phyloP scores from a whole-genome alignment of 768 basidiomycete species.

The Macrolepiota fuliginosa region DNA sequence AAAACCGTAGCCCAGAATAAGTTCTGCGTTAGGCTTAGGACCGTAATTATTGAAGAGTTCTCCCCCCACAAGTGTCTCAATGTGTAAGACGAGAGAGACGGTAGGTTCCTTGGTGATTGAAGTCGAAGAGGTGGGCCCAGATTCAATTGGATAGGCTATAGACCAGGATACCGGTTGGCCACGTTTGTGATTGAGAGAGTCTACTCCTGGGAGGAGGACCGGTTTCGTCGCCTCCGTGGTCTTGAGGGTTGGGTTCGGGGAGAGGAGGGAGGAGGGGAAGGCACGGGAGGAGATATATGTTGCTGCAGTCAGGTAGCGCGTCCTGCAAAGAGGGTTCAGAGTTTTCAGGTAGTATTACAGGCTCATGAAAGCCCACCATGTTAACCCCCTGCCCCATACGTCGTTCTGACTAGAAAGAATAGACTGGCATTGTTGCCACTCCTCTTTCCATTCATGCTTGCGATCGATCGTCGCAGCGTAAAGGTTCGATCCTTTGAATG shows the following conservation, averaged over 20 bases:
- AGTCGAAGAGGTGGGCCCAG: constrained; percentile 13
- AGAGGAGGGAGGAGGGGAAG: constrained; percentile 83
- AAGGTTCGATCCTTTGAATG: constrained; percentile 78
- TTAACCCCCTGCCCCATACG: constrained; percentile 50
- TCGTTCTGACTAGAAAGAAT: constrained; percentile 32
- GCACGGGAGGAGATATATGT: constrained; percentile 86
- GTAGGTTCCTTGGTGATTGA: constrained; percentile 23
- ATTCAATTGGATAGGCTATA: constrained; percentile 38
- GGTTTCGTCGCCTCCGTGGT: constrained; percentile 53
- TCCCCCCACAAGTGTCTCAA: constrained; percentile 31
- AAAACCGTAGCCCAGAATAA: constrained; percentile 93
- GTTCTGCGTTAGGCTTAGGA: constrained; percentile 84
- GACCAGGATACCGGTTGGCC: constrained; percentile 83
- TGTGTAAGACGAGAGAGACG: constrained; percentile 65
- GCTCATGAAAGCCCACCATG: constrained; percentile 43
- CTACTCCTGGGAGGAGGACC: constrained; percentile 83
- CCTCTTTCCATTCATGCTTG: constrained; percentile 53
- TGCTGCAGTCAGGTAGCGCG: constrained; percentile 64
- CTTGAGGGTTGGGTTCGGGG: constrained; percentile 34
- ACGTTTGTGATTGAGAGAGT: constrained; percentile 83
- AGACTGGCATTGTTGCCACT: constrained; percentile 57
- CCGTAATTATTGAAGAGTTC: constrained; percentile 94
- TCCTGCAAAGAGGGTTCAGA: constrained; percentile 43
- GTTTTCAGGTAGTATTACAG: constrained; percentile 27
- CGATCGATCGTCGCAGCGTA: constrained; percentile 75